Base-by-base conservation (phyloP, 345 rosid genomes). In the Euphorbia tirucalli region DNA sequence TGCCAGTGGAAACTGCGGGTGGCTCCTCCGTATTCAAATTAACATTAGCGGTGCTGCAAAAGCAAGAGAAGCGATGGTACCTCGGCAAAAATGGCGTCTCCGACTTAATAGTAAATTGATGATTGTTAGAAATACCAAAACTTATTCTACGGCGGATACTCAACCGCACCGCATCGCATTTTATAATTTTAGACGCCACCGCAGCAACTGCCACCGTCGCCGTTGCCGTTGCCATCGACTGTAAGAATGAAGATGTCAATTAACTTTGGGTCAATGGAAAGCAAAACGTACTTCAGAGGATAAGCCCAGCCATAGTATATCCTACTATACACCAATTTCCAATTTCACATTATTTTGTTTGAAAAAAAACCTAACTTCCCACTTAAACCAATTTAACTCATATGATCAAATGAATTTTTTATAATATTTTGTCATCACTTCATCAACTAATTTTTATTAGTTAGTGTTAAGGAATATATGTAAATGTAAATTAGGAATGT, bases 101-200 rank as follows among this genome's bases (percentile, higher is more conserved):
- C 5, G 28, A 48, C 8, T 55, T 61, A 35, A 21, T 30, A 35
- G 31, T 48, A 43, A 52, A 62, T 25, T 31, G 57, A 44, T 7
- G 74, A 15, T 30, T 14, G 5, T n/a, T n/a, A 15, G 18, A 8
- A n/a, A 28, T 19, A 15, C 24, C 24, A 1, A 24, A 4, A n/a
- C 49, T 31, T 9, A 9, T 56, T n/a, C n/a, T 61, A 19, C 3
- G 22, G 30, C n/a, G 61, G 50, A 75, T 2, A 28, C 67, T 35
- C 3, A 24, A 9, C 24, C 57, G 13, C 14, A 37, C 50, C 6
- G 59, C 19, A 24, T 65, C 18, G 37, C 66, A 24, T 31, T 55
- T 74, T 15, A 61, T 50, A n/a, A 75, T 37, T 57, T 48, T 68
- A 54, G 66, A 52, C 44, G 82, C 78, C 49, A 63, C 74, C 11